These are phyloP conservation scores for Calonectria multiphialidica DNA, from an alignment of 2,329 filamentous ascomycete species.

Conservation along the genomic window DNA sequence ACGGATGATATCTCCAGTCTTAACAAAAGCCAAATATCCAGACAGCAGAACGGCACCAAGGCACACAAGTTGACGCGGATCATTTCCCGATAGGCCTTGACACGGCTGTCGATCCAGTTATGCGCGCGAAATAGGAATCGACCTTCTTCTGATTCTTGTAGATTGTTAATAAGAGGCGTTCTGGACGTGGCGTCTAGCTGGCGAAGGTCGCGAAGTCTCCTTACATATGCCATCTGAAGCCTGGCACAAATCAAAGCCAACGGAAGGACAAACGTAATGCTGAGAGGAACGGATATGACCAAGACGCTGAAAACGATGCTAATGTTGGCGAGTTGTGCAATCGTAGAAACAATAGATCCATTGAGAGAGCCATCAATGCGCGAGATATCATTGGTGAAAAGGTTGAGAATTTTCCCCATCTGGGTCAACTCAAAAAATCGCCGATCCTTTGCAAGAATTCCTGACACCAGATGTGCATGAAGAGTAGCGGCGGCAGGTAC, in stretches of 20 bases:
- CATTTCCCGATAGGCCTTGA: neutral
- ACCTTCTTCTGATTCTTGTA: neutral
- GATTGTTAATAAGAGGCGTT: neutral
- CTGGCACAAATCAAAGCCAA: neutral
- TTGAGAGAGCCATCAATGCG: neutral
- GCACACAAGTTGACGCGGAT: neutral
- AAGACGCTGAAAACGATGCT: neutral
- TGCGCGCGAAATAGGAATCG: neutral
- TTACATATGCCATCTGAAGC: neutral
- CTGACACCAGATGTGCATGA: neutral
- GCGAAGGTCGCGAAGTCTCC: neutral
- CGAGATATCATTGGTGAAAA: conserved; percentile 2
- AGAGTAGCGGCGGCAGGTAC: neutral
- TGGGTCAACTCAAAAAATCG: neutral
- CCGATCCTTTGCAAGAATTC: neutral
- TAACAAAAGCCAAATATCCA: neutral
- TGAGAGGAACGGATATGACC: neutral
- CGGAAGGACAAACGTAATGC: neutral
- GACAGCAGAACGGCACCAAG: neutral
- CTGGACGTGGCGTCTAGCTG: neutral
- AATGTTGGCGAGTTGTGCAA: neutral
- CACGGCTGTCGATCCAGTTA: neutral
- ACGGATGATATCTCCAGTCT: neutral
- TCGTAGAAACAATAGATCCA: neutral
- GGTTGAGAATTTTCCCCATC: neutral